Percentiles rank a stretch among this genome's conserved stretches.
Evolutionary conservation across 2,329 filamentous ascomycete genomes (phyloP).

Genomic region (Cercospora sp.): DNA sequence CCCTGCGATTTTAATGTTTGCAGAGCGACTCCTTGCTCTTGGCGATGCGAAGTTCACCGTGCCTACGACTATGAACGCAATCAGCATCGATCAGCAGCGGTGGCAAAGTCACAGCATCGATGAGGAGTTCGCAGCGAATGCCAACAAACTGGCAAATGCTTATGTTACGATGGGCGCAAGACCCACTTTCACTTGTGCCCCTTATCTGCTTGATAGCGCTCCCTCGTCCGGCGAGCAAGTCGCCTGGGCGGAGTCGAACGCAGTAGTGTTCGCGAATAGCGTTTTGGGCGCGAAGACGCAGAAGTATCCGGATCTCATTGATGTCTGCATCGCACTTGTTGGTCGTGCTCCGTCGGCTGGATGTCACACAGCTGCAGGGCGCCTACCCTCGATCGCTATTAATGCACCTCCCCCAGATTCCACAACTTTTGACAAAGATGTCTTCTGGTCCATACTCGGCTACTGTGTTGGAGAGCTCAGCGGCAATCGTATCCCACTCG

Average conservation of each 20-base stretch:
- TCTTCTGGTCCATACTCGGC: conserved; percentile 44
- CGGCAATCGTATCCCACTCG: conserved; percentile 39
- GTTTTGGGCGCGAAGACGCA: conserved; percentile 48
- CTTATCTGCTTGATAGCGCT: conserved; percentile 43
- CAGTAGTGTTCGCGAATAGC: conserved; percentile 50
- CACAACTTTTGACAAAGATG: conserved; percentile 28
- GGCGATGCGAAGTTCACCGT: conserved; percentile 41
- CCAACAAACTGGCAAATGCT: conserved; percentile 40
- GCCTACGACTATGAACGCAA: conserved; percentile 47
- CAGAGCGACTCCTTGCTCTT: conserved; percentile 39
- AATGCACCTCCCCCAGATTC: conserved; percentile 28
- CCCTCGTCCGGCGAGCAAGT: conserved; percentile 44
- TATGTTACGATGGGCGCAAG: conserved; percentile 46
- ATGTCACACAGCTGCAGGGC: conserved; percentile 32
- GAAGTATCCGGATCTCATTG: conserved; percentile 51
- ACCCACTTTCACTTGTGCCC: conserved; percentile 49
- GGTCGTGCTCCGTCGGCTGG: conserved; percentile 41
- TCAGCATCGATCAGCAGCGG: conserved; percentile 46
- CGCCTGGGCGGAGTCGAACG: conserved; percentile 50
- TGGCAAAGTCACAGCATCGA: conserved; percentile 44
- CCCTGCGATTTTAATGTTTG: conserved; percentile 41
- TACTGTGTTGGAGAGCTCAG: conserved; percentile 41
- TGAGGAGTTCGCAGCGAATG: conserved; percentile 34
- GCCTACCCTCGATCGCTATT: conserved; percentile 20
- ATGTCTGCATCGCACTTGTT: conserved; percentile 48